phyloP scores from a whole-genome alignment of 306 rosid species.

The Cucumis sativus region DNA sequence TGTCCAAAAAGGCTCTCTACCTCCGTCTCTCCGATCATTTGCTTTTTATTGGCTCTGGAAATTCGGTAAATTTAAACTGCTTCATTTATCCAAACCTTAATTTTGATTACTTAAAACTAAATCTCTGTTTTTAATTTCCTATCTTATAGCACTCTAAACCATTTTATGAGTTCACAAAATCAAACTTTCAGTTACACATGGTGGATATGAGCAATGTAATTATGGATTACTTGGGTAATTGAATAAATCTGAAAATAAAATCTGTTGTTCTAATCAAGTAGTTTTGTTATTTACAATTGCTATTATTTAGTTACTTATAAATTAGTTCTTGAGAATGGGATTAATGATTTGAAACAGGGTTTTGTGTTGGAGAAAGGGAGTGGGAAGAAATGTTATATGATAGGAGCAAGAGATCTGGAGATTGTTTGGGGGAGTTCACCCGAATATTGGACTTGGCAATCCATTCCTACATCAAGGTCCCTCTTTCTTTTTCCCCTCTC shows the following conservation, averaged over 20 bases:
- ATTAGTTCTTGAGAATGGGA: neutral
- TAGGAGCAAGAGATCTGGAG: conserved; percentile 22
- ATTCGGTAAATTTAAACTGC: neutral
- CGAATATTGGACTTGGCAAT: conserved; percentile 25
- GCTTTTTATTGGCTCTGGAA: neutral
- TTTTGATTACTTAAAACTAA: too few relatives aligned
- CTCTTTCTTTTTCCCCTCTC: too few relatives aligned
- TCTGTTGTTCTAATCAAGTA: too few relatives aligned
- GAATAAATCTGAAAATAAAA: too few relatives aligned
- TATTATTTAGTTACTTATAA: too few relatives aligned
- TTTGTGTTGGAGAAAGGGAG: conserved; percentile 23
- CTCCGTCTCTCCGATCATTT: neutral
- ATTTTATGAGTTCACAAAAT: too few relatives aligned
- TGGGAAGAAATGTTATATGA: conserved; percentile 35
- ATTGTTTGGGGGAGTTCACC: conserved; percentile 21
- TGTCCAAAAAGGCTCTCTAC: neutral
- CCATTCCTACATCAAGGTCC: conserved; percentile 29
- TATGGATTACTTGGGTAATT: too few relatives aligned
- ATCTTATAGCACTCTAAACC: too few relatives aligned
- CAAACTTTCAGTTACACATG: too few relatives aligned
- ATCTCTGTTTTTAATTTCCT: too few relatives aligned
- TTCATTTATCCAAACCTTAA: neutral
- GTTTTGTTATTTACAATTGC: too few relatives aligned
- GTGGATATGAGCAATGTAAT: too few relatives aligned
- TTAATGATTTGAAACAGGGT: conserved; percentile 14